Conservation (phyloP, 2,329 filamentous ascomycete genomes). For the Colletotrichum magnum region DNA sequence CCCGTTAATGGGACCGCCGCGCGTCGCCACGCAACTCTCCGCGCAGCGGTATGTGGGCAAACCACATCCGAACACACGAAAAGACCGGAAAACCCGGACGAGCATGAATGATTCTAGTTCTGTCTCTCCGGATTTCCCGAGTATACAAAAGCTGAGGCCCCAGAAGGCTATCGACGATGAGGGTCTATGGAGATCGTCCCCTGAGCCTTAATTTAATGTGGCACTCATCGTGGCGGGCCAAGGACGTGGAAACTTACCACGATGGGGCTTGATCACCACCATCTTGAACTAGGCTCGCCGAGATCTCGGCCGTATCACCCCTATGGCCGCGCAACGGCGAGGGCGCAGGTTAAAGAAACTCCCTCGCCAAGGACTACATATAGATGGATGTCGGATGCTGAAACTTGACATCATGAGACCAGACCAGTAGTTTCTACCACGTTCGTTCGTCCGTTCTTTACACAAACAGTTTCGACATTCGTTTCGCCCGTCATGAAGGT, state of each 20-base stretch:
- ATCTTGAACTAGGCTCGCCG: constrained; percentile 24
- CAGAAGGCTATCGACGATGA: background rate
- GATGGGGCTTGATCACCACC: constrained; percentile 20
- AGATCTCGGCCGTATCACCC: constrained; percentile 25
- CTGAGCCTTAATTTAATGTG: constrained; percentile 26
- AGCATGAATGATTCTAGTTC: background rate
- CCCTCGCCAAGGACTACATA: constrained; percentile 20
- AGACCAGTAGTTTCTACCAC: constrained; percentile 19
- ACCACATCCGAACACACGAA: constrained; percentile 5
- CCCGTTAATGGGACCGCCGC: constrained; percentile 25
- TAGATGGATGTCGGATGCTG: constrained; percentile 8
- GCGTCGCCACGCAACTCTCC: constrained; percentile 21
- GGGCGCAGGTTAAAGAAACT: constrained; percentile 9
- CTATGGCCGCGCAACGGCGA: constrained; percentile 21
- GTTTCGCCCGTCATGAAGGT: constrained; percentile 31
- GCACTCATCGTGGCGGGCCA: constrained; percentile 5
- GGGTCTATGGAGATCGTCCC: constrained; percentile 13
- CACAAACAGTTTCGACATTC: constrained; percentile 1
- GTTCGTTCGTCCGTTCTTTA: constrained; percentile 3
- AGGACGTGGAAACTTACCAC: constrained; percentile 27
- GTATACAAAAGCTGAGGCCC: background rate
- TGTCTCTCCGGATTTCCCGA: background rate
- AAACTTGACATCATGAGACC: constrained; percentile 8
- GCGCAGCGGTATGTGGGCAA: constrained; percentile 21
- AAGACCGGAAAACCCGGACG: constrained; percentile 2